Evolutionary conservation across 768 basidiomycete species (phyloP).

Genomic region (Lanmaoa pseudosensibilis): DNA sequence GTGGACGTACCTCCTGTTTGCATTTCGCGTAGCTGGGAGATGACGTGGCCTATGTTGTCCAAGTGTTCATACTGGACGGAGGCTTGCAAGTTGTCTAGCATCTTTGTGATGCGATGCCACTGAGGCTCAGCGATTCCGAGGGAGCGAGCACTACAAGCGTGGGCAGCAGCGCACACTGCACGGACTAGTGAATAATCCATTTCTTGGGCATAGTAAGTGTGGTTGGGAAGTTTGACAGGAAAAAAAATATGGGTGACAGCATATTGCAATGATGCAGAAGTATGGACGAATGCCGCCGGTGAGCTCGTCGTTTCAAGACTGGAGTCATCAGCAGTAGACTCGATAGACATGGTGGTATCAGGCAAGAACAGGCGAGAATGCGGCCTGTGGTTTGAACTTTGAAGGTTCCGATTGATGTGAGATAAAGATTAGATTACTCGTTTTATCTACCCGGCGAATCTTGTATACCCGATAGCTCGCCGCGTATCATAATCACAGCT

Average conservation of each 20-base stretch:
- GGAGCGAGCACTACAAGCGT: neutral
- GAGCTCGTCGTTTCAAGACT: neutral
- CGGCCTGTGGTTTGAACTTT: no score
- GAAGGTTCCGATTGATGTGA: no score
- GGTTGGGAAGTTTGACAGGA: neutral
- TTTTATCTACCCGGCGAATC: no score
- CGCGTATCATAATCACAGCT: no score
- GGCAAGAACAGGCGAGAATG: no score
- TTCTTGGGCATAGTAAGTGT: neutral
- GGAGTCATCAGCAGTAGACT: no score
- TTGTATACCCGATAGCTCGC: no score
- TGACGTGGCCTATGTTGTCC: neutral
- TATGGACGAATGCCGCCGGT: neutral
- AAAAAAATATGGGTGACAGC: constrained; percentile 13
- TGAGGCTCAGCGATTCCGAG: neutral
- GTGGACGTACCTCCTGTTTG: neutral
- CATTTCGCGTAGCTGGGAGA: constrained; percentile 1
- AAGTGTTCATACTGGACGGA: neutral
- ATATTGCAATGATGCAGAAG: neutral
- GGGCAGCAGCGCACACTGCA: constrained; percentile 3
- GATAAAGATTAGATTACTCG: no score
- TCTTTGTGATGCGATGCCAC: constrained; percentile 4
- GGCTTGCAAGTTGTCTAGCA: constrained; percentile 4
- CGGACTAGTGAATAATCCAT: neutral
- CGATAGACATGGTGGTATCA: no score